These are phyloP conservation scores for Podospora didyma DNA, from an alignment of 495 filamentous ascomycete genomes.

Conservation along the genomic window DNA sequence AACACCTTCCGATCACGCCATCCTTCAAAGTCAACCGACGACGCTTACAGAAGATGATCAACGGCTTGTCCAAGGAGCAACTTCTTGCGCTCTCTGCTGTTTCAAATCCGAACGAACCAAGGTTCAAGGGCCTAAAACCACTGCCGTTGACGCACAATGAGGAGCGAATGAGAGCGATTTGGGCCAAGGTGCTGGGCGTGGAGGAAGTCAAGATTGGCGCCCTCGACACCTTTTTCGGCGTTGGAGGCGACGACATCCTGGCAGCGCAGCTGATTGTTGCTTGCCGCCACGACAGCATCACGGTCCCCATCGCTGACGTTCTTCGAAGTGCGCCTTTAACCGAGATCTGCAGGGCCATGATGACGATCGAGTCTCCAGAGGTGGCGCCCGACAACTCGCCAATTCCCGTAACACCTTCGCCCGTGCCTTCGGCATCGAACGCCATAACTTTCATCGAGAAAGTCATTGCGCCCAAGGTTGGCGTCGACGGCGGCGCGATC, in stretches of 20 bases:
- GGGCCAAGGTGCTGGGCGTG: slow-evolving; percentile 37
- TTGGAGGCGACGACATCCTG: slow-evolving; percentile 41
- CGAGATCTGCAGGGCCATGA: slow-evolving; percentile 35
- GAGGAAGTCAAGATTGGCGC: slow-evolving; percentile 35
- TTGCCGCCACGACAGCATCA: slow-evolving; percentile 34
- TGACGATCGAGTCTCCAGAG: slow-evolving; percentile 14
- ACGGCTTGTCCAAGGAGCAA: slow-evolving; percentile 34
- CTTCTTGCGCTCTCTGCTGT: slow-evolving; percentile 31
- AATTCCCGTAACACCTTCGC: slow-evolving; percentile 4
- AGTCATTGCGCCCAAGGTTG: slow-evolving; percentile 34
- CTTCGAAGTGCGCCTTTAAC: slow-evolving; percentile 33
- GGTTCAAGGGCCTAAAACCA: slow-evolving; percentile 33
- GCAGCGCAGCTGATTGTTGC: slow-evolving; percentile 36
- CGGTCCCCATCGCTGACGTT: slow-evolving; percentile 35
- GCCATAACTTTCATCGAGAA: slow-evolving; percentile 25
- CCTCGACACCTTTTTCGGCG: slow-evolving; percentile 39
- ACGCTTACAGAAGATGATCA: slow-evolving; percentile 38
- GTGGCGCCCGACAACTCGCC: slow-evolving; percentile 6
- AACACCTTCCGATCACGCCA: slow-evolving; percentile 37
- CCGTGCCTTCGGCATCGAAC: slow-evolving; percentile 9
- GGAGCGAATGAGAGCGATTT: slow-evolving; percentile 39
- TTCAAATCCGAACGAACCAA: slow-evolving; percentile 29
- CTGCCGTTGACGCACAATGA: slow-evolving; percentile 40
- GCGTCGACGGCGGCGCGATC: slow-evolving; percentile 30
- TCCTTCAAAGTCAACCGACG: slow-evolving; percentile 40